Base-by-base conservation (phyloP, 108 stramenopile species). In the Thalassiosira profunda region DNA sequence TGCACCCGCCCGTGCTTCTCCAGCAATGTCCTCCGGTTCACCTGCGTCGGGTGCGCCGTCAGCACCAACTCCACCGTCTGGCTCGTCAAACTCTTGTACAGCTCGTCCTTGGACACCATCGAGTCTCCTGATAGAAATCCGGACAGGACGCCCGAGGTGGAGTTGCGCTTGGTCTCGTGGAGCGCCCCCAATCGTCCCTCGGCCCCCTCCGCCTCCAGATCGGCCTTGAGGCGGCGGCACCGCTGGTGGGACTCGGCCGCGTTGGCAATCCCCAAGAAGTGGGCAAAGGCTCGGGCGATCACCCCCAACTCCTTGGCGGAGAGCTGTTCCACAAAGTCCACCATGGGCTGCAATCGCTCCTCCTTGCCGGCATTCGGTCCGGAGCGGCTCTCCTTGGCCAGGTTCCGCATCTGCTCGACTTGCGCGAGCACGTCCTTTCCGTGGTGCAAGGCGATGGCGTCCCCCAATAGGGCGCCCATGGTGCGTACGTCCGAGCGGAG, bases 31-130 rank as follows among this genome's bases (percentile, higher is more conserved):
- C 97, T 85, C 18, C 98, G 92, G 78, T 99, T 97, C 49, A 99
- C 95, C 84, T 99, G 97, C 18, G 98, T 98, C 2, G 98, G 98
- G 56, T 99, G 98, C 7, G 98, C 98, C 12, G 98, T 99, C 43
- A 99, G 73, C 6, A 99, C 97, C 15, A 98, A 74, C 63, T 99
- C 98, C 6, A 94, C 90, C 43, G 83, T 76, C 60, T 99, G 98
- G 17, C 47, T 81, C 45, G 80, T 63, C 8, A 98, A 62, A 11
- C 91, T 81, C 15, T 96, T 77, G 70, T 59, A 93, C 23, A 97
- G 69, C 45, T 83, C 84, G 8, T 95, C 82, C 35, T 63, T 63
- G 45, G 47, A 59, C 12, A 35, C 81, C 38, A 36, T 74, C 6
- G 5, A 31, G n/a, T n/a, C n/a, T n/a, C n/a, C n/a, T n/a, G n/a